These are phyloP conservation scores for Hortaea sp. DNA, from an alignment of 2,329 filamentous ascomycete species.

Conservation along the genomic window DNA sequence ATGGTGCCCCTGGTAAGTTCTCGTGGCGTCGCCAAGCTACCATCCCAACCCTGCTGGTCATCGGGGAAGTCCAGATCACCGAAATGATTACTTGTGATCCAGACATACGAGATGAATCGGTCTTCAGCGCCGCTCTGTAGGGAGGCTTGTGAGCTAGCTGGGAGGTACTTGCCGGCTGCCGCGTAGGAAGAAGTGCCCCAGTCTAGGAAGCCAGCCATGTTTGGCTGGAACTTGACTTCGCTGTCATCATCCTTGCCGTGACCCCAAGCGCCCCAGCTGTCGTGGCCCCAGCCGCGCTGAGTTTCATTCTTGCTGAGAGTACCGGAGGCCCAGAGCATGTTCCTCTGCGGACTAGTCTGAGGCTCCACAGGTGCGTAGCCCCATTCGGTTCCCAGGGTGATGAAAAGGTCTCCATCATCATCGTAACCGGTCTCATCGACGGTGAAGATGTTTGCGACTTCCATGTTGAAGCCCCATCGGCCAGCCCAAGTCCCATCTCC, in stretches of 20 bases:
- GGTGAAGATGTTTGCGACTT: conserved; percentile 35
- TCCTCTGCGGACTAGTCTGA: conserved; percentile 5
- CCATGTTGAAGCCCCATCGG: conserved; percentile 33
- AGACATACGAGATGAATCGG: conserved; percentile 33
- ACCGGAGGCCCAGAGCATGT: conserved; percentile 10
- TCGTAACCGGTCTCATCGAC: conserved; percentile 30
- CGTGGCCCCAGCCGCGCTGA: background rate
- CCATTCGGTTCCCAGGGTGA: conserved; percentile 36
- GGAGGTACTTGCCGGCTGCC: conserved; percentile 33
- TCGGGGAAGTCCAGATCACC: conserved; percentile 31
- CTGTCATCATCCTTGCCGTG: background rate
- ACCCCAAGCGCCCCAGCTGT: background rate
- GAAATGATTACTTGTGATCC: conserved; percentile 36
- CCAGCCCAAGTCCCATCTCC: conserved; percentile 16
- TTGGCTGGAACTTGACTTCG: conserved; percentile 25
- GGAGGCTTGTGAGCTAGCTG: conserved; percentile 29
- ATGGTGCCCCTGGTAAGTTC: conserved; percentile 34
- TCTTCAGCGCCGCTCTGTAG: conserved; percentile 26
- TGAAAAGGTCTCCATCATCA: conserved; percentile 25
- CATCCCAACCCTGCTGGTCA: conserved; percentile 36
- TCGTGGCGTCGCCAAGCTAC: conserved; percentile 33
- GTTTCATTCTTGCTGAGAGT: background rate
- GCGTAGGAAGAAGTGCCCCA: conserved; percentile 35
- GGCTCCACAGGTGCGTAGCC: conserved; percentile 23
- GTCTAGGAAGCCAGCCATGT: conserved; percentile 34